Conservation (phyloP, 2,329 filamentous ascomycete genomes). For the Didymosphaeria variabile region DNA sequence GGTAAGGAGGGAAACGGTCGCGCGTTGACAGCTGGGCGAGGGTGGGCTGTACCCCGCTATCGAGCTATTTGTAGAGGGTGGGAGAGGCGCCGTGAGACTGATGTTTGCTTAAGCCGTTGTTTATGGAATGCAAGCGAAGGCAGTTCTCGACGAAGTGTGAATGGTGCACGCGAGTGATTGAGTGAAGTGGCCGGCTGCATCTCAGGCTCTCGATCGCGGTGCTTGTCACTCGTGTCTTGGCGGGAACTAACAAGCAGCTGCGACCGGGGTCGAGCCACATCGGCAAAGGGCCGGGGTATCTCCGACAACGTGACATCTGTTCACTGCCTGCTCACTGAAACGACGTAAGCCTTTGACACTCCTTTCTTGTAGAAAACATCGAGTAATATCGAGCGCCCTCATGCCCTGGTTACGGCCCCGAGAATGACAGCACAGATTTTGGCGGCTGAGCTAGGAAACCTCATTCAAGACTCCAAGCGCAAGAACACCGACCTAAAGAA, state of each 20-base stretch:
- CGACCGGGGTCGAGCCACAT: slow-evolving; percentile 8
- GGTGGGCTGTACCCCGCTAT: slow-evolving; percentile 47
- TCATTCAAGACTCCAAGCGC: slow-evolving; percentile 94
- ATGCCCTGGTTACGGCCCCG: slow-evolving; percentile 31
- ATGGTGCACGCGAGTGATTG: background rate
- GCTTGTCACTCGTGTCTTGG: slow-evolving; percentile 8
- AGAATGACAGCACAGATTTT: slow-evolving; percentile 92
- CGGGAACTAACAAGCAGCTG: slow-evolving; percentile 5
- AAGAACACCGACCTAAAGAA: slow-evolving; percentile 91
- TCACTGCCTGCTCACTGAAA: slow-evolving; percentile 17
- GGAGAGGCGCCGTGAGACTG: background rate
- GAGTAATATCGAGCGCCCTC: slow-evolving; percentile 25
- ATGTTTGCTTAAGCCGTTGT: background rate
- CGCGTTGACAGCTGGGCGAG: slow-evolving; percentile 27
- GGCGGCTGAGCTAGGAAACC: slow-evolving; percentile 84
- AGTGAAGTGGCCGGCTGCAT: background rate
- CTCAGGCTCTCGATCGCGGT: slow-evolving; percentile 8
- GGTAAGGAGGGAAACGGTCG: slow-evolving; percentile 9
- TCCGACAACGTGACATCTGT: slow-evolving; percentile 12
- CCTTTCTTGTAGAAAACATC: slow-evolving; percentile 14
- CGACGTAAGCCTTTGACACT: slow-evolving; percentile 7
- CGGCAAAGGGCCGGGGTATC: slow-evolving; percentile 6
- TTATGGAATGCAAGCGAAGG: background rate
- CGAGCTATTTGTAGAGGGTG: slow-evolving; percentile 20
- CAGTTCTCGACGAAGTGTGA: background rate